phyloP scores from a whole-genome alignment of 1,284 basidiomycete genomes.

The Cronartium quercuum region DNA sequence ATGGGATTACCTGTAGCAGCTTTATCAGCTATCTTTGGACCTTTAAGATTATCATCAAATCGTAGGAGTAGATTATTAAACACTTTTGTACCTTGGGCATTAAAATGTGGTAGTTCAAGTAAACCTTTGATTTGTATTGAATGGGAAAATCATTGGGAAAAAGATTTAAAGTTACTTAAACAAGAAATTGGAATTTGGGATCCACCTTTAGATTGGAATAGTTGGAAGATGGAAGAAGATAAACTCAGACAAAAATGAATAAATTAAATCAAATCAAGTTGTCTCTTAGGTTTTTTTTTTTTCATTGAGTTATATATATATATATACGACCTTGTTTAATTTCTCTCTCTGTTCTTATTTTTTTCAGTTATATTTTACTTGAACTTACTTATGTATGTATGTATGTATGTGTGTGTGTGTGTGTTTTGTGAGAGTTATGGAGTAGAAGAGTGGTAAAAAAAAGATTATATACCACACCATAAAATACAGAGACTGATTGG shows the following conservation, averaged over 20 bases:
- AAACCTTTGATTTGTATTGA: slow-evolving; percentile 79
- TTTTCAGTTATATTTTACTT: too few species aligned
- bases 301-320: too few species aligned
- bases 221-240: slow-evolving; percentile 47
- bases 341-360: too few species aligned
- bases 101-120: slow-evolving; percentile 67
- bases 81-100: slow-evolving; percentile 85
- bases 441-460: too few species aligned
- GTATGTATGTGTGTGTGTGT: too few species aligned
- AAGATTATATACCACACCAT: too few species aligned
- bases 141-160: slow-evolving; percentile 92
- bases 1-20: slow-evolving; percentile 82
- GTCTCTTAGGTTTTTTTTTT: not conserved
- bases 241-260: not conserved
- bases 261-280: slow-evolving; percentile 1
- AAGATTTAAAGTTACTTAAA: slow-evolving; percentile 71
- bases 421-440: too few species aligned
- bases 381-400: too few species aligned
- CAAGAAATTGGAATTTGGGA: slow-evolving; percentile 65
- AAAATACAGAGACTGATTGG: too few species aligned
- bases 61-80: slow-evolving; percentile 60
- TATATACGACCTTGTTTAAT: too few species aligned
- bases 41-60: slow-evolving; percentile 53
- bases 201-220: slow-evolving; percentile 51
- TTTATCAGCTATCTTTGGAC: slow-evolving; percentile 69